Percentiles rank a stretch among this genome's conserved stretches.
Conservation (phyloP, 371 early-diverging fungal species). For the Dipsacomyces acuminosporus region DNA sequence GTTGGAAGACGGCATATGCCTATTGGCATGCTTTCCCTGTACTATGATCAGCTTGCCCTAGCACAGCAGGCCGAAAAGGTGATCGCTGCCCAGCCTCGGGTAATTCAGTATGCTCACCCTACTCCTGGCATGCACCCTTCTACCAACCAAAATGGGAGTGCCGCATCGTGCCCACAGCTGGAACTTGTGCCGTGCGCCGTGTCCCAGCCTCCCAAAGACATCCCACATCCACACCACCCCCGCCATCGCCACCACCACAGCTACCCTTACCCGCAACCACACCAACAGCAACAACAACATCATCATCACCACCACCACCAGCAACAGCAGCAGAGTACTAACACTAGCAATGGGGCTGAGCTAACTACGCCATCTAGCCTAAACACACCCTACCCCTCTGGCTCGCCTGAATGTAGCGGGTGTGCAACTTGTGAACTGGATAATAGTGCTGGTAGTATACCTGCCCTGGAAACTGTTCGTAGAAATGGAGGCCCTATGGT, state of each 20-base stretch:
- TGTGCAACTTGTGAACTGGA: constrained; percentile 6
- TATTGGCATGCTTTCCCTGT: constrained; percentile 3
- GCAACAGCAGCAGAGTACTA: neutral
- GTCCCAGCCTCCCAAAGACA: too few species aligned
- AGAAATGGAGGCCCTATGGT: neutral
- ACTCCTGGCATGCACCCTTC: neutral
- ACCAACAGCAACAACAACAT: too few species aligned
- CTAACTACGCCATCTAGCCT: constrained; percentile 30
- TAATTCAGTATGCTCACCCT: neutral
- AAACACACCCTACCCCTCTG: constrained; percentile 7
- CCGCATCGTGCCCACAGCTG: constrained; percentile 3
- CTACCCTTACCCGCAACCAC: too few species aligned
- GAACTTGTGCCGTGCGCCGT: neutral
- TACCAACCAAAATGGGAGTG: neutral
- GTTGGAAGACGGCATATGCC: neutral
- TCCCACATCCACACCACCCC: too few species aligned
- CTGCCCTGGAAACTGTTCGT: neutral
- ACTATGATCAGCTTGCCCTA: constrained; percentile 11
- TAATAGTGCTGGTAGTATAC: neutral
- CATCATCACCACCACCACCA: too few species aligned
- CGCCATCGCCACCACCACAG: too few species aligned
- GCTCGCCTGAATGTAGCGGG: constrained; percentile 6
- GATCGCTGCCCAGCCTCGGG: constrained; percentile 3
- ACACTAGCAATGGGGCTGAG: neutral
- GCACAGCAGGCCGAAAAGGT: constrained; percentile 1